These are phyloP conservation scores for Neophaeococcomyces mojaviensis DNA, from an alignment of 2,329 filamentous ascomycete species.

Conservation along the genomic window DNA sequence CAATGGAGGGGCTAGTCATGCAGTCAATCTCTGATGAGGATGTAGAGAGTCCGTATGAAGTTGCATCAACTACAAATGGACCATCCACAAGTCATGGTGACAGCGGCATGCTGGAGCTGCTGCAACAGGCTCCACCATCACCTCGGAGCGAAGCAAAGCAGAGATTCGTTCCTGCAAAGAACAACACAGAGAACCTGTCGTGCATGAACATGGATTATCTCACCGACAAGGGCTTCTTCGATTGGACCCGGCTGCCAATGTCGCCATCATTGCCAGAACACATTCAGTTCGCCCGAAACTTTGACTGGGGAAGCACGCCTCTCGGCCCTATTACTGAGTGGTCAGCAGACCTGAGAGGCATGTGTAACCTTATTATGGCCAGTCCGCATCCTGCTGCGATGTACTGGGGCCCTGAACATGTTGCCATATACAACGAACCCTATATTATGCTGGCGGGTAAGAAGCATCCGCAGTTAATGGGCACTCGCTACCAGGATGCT, in stretches of 20 bases:
- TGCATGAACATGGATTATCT: constrained; percentile 9
- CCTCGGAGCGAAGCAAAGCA: constrained; percentile 30
- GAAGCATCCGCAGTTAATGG: constrained; percentile 72
- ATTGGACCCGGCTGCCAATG: constrained; percentile 69
- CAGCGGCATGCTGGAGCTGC: constrained; percentile 9
- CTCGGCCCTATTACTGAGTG: constrained; percentile 70
- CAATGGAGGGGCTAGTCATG: constrained; percentile 1
- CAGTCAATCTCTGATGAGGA: not conserved
- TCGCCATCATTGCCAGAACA: constrained; percentile 59
- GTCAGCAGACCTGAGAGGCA: constrained; percentile 62
- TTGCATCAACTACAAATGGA: not conserved
- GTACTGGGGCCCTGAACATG: constrained; percentile 69
- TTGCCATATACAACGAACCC: constrained; percentile 65
- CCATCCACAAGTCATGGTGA: constrained; percentile 5
- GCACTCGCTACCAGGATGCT: constrained; percentile 57
- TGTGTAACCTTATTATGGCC: constrained; percentile 77
- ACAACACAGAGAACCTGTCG: constrained; percentile 8
- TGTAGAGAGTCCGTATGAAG: not conserved
- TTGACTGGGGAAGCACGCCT: constrained; percentile 66
- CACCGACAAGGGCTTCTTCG: constrained; percentile 53
- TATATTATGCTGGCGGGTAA: constrained; percentile 64
- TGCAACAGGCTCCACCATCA: constrained; percentile 9
- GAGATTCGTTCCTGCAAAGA: constrained; percentile 28
- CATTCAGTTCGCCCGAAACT: constrained; percentile 62
- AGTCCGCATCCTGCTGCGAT: constrained; percentile 67